Conservation (phyloP, 2,329 filamentous ascomycete genomes). For the Pseudocercospora fijiensis region DNA sequence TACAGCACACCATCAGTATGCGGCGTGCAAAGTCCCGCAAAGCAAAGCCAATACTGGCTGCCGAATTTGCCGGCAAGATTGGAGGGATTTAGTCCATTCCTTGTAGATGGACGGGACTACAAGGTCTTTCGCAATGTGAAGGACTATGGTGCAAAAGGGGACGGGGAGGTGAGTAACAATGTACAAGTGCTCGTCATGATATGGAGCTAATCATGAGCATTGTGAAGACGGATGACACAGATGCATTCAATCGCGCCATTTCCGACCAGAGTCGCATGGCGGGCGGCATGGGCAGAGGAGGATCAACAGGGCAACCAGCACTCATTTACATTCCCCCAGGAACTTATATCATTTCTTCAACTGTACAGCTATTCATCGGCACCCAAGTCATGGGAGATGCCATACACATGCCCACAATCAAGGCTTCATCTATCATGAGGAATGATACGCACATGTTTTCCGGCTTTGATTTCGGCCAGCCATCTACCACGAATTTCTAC, state of each 20-base stretch:
- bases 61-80: slow-evolving; percentile 59
- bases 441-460: slow-evolving; percentile 26
- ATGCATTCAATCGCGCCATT: slow-evolving; percentile 81
- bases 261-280: slow-evolving; percentile 38
- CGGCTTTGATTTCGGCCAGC: slow-evolving; percentile 28
- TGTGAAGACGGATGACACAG: slow-evolving; percentile 72
- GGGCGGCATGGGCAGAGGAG: slow-evolving; percentile 14
- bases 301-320: slow-evolving; percentile 58
- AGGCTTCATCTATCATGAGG: slow-evolving; percentile 44
- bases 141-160: slow-evolving; percentile 50
- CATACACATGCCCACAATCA: slow-evolving; percentile 64
- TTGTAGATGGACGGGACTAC: slow-evolving; percentile 54
- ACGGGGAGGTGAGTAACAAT: slow-evolving; percentile 46
- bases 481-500: slow-evolving; percentile 35
- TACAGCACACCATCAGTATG: slow-evolving; percentile 9
- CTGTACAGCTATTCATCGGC: slow-evolving; percentile 83
- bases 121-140: slow-evolving; percentile 55
- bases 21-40: slow-evolving; percentile 11
- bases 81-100: slow-evolving; percentile 66
- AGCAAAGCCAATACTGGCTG: slow-evolving; percentile 64
- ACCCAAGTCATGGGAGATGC: slow-evolving; percentile 87
- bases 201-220: background rate
- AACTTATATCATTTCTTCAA: slow-evolving; percentile 62
- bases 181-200: background rate
- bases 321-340: slow-evolving; percentile 33